Evolutionary conservation across 1,139 yeast species (phyloP).

Genomic region (Pichia sp.): DNA sequence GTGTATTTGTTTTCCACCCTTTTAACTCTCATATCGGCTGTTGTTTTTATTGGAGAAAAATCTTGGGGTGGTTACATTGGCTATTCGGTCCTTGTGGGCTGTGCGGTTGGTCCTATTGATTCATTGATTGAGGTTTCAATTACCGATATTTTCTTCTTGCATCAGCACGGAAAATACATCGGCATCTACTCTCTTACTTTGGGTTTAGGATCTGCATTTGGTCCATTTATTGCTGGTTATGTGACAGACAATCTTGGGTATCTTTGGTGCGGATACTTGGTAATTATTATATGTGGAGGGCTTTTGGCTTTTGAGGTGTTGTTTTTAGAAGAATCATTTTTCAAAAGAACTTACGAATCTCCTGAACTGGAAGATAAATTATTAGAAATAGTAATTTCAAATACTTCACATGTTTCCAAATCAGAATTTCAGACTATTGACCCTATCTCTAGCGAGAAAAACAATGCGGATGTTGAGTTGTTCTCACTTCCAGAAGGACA

Average conservation of each 20-base stretch:
- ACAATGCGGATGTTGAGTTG: too few relatives aligned
- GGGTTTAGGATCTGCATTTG: constrained; percentile 43
- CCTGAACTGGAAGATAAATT: constrained; percentile 20
- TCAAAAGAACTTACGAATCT: constrained; percentile 16
- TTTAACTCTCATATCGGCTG: constrained; percentile 26
- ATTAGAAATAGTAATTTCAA: constrained; percentile 15
- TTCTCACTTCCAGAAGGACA: too few relatives aligned
- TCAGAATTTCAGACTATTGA: too few relatives aligned
- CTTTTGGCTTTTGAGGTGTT: constrained; percentile 37
- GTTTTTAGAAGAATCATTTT: constrained; percentile 42
- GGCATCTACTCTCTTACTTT: constrained; percentile 41
- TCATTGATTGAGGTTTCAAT: constrained; percentile 46
- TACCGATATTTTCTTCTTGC: constrained; percentile 46
- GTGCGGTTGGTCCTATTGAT: constrained; percentile 49
- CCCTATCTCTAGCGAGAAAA: too few relatives aligned
- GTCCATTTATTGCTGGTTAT: constrained; percentile 46
- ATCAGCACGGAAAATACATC: constrained; percentile 43
- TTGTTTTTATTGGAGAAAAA: constrained; percentile 37
- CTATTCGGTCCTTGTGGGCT: constrained; percentile 37
- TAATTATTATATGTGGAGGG: constrained; percentile 39
- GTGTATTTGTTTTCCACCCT: constrained; percentile 37
- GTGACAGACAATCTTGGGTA: constrained; percentile 38
- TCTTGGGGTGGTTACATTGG: constrained; percentile 34
- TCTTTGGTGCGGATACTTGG: constrained; percentile 42
- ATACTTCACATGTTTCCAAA: too few relatives aligned